phyloP scores from a whole-genome alignment of 257 asterid species.

The Leonotis leonurus region DNA sequence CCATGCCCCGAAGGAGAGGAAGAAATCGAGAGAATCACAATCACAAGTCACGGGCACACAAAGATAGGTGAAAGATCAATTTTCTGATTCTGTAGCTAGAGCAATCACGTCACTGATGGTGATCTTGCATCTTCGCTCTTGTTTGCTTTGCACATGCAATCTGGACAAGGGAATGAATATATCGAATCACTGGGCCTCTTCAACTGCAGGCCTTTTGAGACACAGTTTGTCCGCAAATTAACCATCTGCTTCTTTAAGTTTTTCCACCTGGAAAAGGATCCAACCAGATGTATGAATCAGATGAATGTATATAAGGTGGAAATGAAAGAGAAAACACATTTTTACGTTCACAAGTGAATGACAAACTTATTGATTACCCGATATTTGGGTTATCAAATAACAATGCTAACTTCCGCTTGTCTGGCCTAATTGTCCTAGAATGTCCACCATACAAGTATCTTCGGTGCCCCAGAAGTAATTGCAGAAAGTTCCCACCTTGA shows the following conservation, averaged over 20 bases:
- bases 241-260: slow-evolving; percentile 84
- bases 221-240: slow-evolving; percentile 63
- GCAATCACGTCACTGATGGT: slow-evolving; percentile 34
- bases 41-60: slow-evolving; percentile 21
- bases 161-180: slow-evolving; percentile 85
- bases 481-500: slow-evolving; percentile 97
- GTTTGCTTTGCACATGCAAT: slow-evolving; percentile 84
- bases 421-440: slow-evolving; percentile 80
- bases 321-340: no score
- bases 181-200: slow-evolving; percentile 76
- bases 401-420: slow-evolving; percentile 76
- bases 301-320: no score
- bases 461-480: slow-evolving; percentile 86
- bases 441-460: slow-evolving; percentile 88
- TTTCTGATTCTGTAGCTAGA: slow-evolving; percentile 9
- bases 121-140: slow-evolving; percentile 49
- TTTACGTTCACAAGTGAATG: not conserved
- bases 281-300: not conserved
- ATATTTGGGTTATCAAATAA: slow-evolving; percentile 76
- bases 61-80: slow-evolving; percentile 7
- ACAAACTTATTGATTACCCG: slow-evolving; percentile 50
- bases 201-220: slow-evolving; percentile 73
- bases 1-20: slow-evolving; percentile 23
- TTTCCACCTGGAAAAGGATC: slow-evolving; percentile 59
- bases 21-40: slow-evolving; percentile 58